These are phyloP conservation scores for Primulina tabacum DNA, from an alignment of 257 asterid genomes.

Conservation along the genomic window DNA sequence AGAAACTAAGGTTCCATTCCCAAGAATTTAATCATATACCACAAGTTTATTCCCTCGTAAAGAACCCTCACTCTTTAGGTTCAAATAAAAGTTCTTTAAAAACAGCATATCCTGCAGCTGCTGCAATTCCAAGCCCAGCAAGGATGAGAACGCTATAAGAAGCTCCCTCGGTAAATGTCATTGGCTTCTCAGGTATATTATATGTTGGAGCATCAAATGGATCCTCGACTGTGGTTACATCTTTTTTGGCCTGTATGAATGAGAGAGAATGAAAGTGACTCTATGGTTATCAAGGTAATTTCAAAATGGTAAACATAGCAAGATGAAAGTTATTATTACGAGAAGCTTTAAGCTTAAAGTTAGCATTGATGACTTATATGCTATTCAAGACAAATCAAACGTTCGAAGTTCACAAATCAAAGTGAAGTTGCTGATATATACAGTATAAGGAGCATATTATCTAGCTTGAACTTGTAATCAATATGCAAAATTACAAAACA, in stretches of 20 bases:
- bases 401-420: neutral
- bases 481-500: neutral
- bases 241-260: slow-evolving; percentile 40
- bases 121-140: slow-evolving; percentile 60
- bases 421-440: neutral
- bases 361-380: neutral
- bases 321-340: neutral
- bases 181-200: slow-evolving; percentile 61
- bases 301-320: neutral
- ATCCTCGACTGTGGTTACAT: slow-evolving; percentile 48
- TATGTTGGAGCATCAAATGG: slow-evolving; percentile 68
- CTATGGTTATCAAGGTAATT: neutral
- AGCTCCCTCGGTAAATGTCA: slow-evolving; percentile 64
- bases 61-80: slow-evolving; percentile 54
- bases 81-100: slow-evolving; percentile 55
- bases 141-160: slow-evolving; percentile 54
- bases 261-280: slow-evolving; percentile 8
- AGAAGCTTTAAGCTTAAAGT: neutral
- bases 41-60: neutral
- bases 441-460: neutral
- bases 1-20: neutral
- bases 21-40: neutral
- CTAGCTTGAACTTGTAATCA: neutral
- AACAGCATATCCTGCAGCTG: slow-evolving; percentile 61
- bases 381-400: neutral